phyloP scores from a whole-genome alignment of 768 basidiomycete species.

The Russula foetens region DNA sequence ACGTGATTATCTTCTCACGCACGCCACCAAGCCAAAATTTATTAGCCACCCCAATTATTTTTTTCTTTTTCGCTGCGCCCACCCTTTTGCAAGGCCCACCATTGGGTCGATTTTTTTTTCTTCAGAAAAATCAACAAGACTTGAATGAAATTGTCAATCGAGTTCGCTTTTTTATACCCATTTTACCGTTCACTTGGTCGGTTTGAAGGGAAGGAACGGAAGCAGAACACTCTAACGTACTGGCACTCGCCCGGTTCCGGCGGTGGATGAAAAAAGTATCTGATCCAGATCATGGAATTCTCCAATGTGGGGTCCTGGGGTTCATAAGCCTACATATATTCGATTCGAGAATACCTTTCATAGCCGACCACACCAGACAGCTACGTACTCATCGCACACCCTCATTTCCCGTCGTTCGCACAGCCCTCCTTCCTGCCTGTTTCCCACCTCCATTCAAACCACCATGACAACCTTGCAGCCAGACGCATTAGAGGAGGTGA shows the following conservation, averaged over 20 bases:
- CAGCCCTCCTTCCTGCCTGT: not conserved
- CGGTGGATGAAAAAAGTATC: slow-evolving; percentile 14
- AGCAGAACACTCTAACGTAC: slow-evolving; percentile 13
- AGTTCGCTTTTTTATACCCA: not conserved
- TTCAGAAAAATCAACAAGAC: too few relatives aligned
- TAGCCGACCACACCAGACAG: not conserved
- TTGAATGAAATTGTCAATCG: not conserved
- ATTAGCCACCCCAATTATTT: too few relatives aligned
- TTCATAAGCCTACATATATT: slow-evolving; percentile 9
- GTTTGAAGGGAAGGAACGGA: slow-evolving; percentile 9
- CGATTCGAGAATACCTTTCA: not conserved
- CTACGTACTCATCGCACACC: slow-evolving; percentile 6
- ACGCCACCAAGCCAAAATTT: too few relatives aligned
- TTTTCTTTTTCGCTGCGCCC: too few relatives aligned
- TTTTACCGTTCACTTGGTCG: not conserved
- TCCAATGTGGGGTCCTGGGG: slow-evolving; percentile 4
- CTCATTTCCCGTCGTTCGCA: not conserved
- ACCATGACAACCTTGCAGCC: slow-evolving; percentile 11
- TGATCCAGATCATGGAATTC: slow-evolving; percentile 15
- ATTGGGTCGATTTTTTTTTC: not conserved
- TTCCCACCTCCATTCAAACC: not conserved
- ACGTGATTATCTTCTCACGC: slow-evolving; percentile 1
- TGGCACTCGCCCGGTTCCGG: slow-evolving; percentile 9
- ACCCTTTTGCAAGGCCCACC: too few relatives aligned
- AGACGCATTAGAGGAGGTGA: slow-evolving; percentile 20